Evolutionary conservation across 495 filamentous ascomycete species (phyloP).

Genomic region (Amniculicola lignicola): DNA sequence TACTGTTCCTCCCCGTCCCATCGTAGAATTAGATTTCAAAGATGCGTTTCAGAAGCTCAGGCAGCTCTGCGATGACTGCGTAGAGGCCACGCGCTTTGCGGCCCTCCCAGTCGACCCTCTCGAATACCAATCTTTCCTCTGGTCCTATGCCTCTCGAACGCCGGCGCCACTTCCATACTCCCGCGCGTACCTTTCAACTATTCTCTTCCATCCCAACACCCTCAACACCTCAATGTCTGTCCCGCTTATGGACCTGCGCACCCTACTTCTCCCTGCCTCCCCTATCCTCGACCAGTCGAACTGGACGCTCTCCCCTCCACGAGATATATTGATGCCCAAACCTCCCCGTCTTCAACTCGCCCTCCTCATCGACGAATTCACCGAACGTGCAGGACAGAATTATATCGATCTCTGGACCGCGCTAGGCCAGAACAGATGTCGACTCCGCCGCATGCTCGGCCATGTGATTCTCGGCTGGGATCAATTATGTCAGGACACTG

Average conservation of each 20-base stretch:
- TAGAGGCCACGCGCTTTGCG: slow-evolving; percentile 45
- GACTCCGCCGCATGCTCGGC: slow-evolving; percentile 76
- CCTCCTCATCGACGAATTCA: slow-evolving; percentile 74
- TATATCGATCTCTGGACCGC: slow-evolving; percentile 80
- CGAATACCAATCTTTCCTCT: slow-evolving; percentile 55
- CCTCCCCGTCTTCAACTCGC: slow-evolving; percentile 76
- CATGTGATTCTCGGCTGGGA: slow-evolving; percentile 84
- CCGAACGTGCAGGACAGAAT: slow-evolving; percentile 64
- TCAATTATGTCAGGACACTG: slow-evolving; percentile 74
- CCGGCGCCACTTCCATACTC: slow-evolving; percentile 83
- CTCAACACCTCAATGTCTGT: slow-evolving; percentile 59
- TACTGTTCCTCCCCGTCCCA: slow-evolving; percentile 87
- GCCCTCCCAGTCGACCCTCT: slow-evolving; percentile 1
- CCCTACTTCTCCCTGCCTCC: slow-evolving; percentile 69
- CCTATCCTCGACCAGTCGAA: slow-evolving; percentile 68
- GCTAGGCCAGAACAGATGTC: slow-evolving; percentile 84
- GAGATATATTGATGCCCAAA: slow-evolving; percentile 36
- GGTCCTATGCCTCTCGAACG: slow-evolving; percentile 70
- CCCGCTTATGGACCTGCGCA: slow-evolving; percentile 73
- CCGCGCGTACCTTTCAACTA: slow-evolving; percentile 71
- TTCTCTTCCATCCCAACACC: slow-evolving; percentile 64
- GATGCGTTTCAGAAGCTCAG: slow-evolving; percentile 69
- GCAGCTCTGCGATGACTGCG: slow-evolving; percentile 69
- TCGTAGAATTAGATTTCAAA: slow-evolving; percentile 70
- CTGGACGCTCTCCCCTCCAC: slow-evolving; percentile 69